phyloP scores from a whole-genome alignment of 495 filamentous ascomycete genomes.

The Saxispiralis lemnorum region DNA sequence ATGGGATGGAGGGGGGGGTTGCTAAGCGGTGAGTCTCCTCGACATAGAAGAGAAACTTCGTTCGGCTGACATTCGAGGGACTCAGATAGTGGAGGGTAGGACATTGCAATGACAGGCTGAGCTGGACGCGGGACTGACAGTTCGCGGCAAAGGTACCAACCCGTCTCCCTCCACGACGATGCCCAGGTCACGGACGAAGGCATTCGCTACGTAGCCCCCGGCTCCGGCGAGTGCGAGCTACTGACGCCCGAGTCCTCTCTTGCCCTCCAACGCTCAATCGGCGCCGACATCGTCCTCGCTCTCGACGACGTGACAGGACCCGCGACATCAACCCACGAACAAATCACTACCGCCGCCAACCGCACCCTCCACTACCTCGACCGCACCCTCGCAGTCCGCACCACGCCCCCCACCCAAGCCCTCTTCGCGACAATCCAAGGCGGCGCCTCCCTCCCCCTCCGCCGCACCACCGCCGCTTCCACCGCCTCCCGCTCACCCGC shows the following conservation, averaged over 20 bases:
- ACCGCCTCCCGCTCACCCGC: slow-evolving; percentile 89
- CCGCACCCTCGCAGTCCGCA: slow-evolving; percentile 82
- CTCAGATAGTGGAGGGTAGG: slow-evolving; percentile 82
- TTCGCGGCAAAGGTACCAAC: slow-evolving; percentile 67
- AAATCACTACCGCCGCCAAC: slow-evolving; percentile 90
- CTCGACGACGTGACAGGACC: slow-evolving; percentile 94
- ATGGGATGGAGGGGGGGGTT: slow-evolving; percentile 76
- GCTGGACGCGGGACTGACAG: slow-evolving; percentile 13
- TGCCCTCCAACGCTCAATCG: slow-evolving; percentile 87
- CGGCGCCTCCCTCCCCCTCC: slow-evolving; percentile 77
- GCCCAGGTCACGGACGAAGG: slow-evolving; percentile 90
- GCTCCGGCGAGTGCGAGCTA: slow-evolving; percentile 87
- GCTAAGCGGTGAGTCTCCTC: background rate
- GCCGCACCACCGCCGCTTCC: slow-evolving; percentile 63
- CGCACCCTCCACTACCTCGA: slow-evolving; percentile 97
- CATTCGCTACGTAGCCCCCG: slow-evolving; percentile 82
- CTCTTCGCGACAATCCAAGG: slow-evolving; percentile 99
- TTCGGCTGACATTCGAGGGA: background rate
- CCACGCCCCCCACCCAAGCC: slow-evolving; percentile 61
- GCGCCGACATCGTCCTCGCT: slow-evolving; percentile 98
- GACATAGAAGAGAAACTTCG: background rate
- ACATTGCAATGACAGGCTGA: slow-evolving; percentile 14
- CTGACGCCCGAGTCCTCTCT: slow-evolving; percentile 96
- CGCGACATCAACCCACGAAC: slow-evolving; percentile 66
- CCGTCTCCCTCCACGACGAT: slow-evolving; percentile 90